Conservation (phyloP, 2,329 filamentous ascomycete species). For the Huntiella savannae region DNA sequence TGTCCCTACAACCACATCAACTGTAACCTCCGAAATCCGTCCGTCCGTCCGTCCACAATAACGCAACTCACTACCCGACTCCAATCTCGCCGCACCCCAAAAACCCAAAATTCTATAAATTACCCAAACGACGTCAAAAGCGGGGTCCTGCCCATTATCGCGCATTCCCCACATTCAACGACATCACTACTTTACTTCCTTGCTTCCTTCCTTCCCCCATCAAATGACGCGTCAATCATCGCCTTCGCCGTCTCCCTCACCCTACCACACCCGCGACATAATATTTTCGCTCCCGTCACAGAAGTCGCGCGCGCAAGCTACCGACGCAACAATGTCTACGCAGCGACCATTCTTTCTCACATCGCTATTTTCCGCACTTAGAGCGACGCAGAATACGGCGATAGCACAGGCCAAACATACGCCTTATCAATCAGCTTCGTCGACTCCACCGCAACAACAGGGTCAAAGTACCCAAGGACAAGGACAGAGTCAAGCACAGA, state of each 20-base stretch:
- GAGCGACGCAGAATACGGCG: slow-evolving; percentile 21
- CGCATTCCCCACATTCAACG: not conserved
- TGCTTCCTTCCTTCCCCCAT: not conserved
- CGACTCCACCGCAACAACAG: slow-evolving; percentile 10
- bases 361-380: slow-evolving; percentile 36
- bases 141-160: too few species aligned
- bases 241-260: not conserved
- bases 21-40: not conserved
- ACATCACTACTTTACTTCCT: not conserved
- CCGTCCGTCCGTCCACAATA: not conserved
- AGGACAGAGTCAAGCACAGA: too few species aligned
- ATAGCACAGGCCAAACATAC: slow-evolving; percentile 19
- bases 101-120: too few species aligned
- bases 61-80: too few species aligned
- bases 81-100: too few species aligned
- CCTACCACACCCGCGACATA: not conserved
- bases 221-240: not conserved
- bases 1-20: too few species aligned
- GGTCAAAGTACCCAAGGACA: slow-evolving; percentile 8
- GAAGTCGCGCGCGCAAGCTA: not conserved
- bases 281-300: not conserved
- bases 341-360: slow-evolving; percentile 38
- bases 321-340: slow-evolving; percentile 15
- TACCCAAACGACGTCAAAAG: too few species aligned
- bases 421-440: slow-evolving; percentile 14